These are phyloP conservation scores for Fistulinella prunicolor DNA, from an alignment of 768 basidiomycete genomes.

Conservation along the genomic window DNA sequence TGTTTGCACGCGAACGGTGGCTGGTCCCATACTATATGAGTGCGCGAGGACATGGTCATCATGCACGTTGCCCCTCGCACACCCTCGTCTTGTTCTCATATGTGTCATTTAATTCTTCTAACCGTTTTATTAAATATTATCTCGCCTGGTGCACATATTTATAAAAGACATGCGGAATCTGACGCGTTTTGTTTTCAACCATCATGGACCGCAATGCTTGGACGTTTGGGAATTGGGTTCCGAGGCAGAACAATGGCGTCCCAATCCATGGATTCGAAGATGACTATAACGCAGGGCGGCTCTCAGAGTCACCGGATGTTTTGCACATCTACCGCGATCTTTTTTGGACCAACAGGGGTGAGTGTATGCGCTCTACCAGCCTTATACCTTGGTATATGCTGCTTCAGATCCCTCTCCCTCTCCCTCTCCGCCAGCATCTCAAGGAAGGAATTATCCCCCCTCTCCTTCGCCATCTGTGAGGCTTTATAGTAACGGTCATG, in stretches of 20 bases:
- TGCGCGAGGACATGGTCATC: too few relatives aligned
- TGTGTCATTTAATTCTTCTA: too few relatives aligned
- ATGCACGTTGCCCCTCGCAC: too few relatives aligned
- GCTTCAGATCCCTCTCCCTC: slow-evolving; percentile 36
- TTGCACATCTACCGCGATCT: slow-evolving; percentile 3
- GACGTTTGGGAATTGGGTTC: not conserved
- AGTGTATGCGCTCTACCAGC: slow-evolving; percentile 23
- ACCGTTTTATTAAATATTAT: too few relatives aligned
- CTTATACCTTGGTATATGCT: slow-evolving; percentile 15
- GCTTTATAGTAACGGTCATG: slow-evolving; percentile 1
- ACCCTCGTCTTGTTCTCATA: too few relatives aligned
- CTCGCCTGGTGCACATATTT: too few relatives aligned
- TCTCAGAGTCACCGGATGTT: slow-evolving; percentile 6
- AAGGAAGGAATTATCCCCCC: slow-evolving; percentile 1
- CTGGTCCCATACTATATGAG: too few relatives aligned
- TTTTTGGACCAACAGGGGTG: slow-evolving; percentile 17
- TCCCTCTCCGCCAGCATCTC: slow-evolving; percentile 34
- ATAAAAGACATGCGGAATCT: too few relatives aligned
- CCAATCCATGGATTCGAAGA: not conserved
- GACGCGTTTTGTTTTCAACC: slow-evolving; percentile 8
- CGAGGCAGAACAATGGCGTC: not conserved
- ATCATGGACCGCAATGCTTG: slow-evolving; percentile 16
- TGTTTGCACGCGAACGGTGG: too few relatives aligned
- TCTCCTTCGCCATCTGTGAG: slow-evolving; percentile 2
- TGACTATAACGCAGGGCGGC: not conserved